Evolutionary conservation across 2,329 filamentous ascomycete species (phyloP).

Genomic region (Colletotrichum cereale): DNA sequence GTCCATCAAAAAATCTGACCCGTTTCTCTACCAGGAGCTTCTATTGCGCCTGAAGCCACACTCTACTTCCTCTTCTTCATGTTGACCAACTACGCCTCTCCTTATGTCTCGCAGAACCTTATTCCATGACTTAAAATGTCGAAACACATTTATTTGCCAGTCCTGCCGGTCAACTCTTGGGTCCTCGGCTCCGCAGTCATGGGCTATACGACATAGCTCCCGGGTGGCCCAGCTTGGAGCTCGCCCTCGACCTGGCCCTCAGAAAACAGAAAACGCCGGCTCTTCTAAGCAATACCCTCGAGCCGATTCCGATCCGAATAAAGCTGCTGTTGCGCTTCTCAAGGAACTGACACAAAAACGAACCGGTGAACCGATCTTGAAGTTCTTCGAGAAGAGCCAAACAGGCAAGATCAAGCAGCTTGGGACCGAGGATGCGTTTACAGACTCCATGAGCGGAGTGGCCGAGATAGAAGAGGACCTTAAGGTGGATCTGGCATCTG

Average conservation of each 20-base stretch:
- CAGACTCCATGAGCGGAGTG: constrained; percentile 51
- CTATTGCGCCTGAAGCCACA: constrained; percentile 8
- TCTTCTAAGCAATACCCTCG: background rate
- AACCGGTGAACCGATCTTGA: constrained; percentile 48
- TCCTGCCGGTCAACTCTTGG: constrained; percentile 51
- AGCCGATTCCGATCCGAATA: background rate
- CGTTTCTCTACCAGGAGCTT: constrained; percentile 11
- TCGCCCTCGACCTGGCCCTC: constrained; percentile 5
- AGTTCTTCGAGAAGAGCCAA: constrained; percentile 63
- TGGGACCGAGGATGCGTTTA: constrained; percentile 55
- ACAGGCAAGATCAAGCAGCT: constrained; percentile 55
- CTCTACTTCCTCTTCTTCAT: constrained; percentile 2
- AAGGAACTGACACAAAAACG: constrained; percentile 38
- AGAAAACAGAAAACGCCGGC: constrained; percentile 4
- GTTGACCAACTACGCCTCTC: constrained; percentile 21
- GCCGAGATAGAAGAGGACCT: constrained; percentile 47
- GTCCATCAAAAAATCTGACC: constrained; percentile 40
- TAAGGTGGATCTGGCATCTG: constrained; percentile 42
- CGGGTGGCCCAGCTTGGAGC: constrained; percentile 42
- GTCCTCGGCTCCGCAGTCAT: constrained; percentile 45
- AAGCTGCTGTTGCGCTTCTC: constrained; percentile 42
- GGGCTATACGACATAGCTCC: constrained; percentile 50
- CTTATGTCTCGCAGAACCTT: constrained; percentile 43
- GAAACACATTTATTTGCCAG: constrained; percentile 53
- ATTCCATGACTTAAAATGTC: constrained; percentile 51